These are phyloP conservation scores for Tolypocladium amazonense DNA, from an alignment of 2,329 filamentous ascomycete species.

Conservation along the genomic window DNA sequence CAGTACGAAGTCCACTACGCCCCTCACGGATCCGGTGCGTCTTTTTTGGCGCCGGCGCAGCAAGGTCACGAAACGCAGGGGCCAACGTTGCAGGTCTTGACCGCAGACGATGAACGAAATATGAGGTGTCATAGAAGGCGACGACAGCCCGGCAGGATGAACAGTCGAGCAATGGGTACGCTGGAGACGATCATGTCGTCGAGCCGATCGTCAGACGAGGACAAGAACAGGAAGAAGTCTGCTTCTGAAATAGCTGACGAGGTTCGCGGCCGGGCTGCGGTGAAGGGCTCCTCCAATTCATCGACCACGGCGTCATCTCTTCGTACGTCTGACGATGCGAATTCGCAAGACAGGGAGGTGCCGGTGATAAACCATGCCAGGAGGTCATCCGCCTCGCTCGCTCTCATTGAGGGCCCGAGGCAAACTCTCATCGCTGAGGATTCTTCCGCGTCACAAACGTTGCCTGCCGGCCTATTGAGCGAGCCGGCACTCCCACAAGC, in stretches of 20 bases:
- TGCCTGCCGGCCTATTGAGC: slow-evolving; percentile 36
- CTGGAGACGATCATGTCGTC: slow-evolving; percentile 58
- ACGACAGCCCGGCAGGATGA: slow-evolving; percentile 29
- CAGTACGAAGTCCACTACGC: slow-evolving; percentile 57
- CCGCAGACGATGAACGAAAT: slow-evolving; percentile 43
- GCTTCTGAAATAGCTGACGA: slow-evolving; percentile 45
- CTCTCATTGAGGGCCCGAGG: slow-evolving; percentile 25
- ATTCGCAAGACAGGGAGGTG: slow-evolving; percentile 7
- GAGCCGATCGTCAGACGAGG: slow-evolving; percentile 53
- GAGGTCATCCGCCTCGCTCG: slow-evolving; percentile 21
- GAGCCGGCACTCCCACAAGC: slow-evolving; percentile 47
- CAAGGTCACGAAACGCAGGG: slow-evolving; percentile 26
- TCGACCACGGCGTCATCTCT: slow-evolving; percentile 19
- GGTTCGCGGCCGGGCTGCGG: slow-evolving; percentile 36
- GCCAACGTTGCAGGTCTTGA: slow-evolving; percentile 46
- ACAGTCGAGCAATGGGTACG: slow-evolving; percentile 48
- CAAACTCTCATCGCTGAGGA: slow-evolving; percentile 18
- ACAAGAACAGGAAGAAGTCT: slow-evolving; percentile 47
- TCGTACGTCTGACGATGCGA: slow-evolving; percentile 16
- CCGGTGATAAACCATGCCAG: slow-evolving; percentile 10
- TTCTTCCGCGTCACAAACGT: slow-evolving; percentile 18
- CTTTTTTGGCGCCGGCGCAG: slow-evolving; percentile 27
- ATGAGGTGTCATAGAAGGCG: slow-evolving; percentile 27
- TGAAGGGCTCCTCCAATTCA: slow-evolving; percentile 23
- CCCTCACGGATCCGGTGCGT: slow-evolving; percentile 47